Evolutionary conservation across 2,329 filamentous ascomycete genomes (phyloP).

Genomic region (Elsinoe perseae): DNA sequence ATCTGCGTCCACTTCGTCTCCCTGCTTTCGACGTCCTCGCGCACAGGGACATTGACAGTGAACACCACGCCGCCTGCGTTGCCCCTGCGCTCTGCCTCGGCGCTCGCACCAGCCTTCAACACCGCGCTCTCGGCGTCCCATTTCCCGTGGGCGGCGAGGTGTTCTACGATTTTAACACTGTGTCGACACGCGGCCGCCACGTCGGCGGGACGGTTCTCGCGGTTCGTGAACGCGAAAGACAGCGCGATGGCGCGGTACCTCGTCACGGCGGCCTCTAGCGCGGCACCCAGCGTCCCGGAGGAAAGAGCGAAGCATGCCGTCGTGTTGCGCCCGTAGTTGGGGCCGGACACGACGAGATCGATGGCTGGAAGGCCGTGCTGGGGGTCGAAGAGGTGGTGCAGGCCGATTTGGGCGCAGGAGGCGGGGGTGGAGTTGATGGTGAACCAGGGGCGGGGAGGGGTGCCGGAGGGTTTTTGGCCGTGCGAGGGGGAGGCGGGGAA

Average conservation of each 20-base stretch:
- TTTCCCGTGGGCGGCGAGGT: slow-evolving; percentile 67
- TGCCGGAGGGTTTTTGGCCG: slow-evolving; percentile 16
- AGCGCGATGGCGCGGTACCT: slow-evolving; percentile 62
- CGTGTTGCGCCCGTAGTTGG: slow-evolving; percentile 40
- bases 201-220: slow-evolving; percentile 73
- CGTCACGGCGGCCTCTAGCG: slow-evolving; percentile 43
- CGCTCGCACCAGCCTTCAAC: slow-evolving; percentile 76
- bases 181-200: slow-evolving; percentile 70
- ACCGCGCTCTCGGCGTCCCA: slow-evolving; percentile 64
- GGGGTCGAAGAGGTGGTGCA: slow-evolving; percentile 38
- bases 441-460: slow-evolving; percentile 41
- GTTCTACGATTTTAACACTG: slow-evolving; percentile 68
- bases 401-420: slow-evolving; percentile 43
- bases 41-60: slow-evolving; percentile 67
- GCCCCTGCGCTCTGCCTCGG: slow-evolving; percentile 48
- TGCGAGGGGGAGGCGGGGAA: slow-evolving; percentile 23
- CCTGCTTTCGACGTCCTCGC: slow-evolving; percentile 89
- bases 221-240: slow-evolving; percentile 81
- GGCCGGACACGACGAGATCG: slow-evolving; percentile 43
- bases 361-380: slow-evolving; percentile 33
- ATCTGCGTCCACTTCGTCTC: slow-evolving; percentile 74
- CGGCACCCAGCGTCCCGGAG: slow-evolving; percentile 43
- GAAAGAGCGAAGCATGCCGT: slow-evolving; percentile 44
- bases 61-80: slow-evolving; percentile 7
- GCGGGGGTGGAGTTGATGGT: slow-evolving; percentile 45